A percentile compares a stretch with the other conserved stretches of the same genome.
These are phyloP conservation scores for Epichloe sibirici DNA, from an alignment of 2,329 filamentous ascomycete genomes.

Conservation along the genomic window DNA sequence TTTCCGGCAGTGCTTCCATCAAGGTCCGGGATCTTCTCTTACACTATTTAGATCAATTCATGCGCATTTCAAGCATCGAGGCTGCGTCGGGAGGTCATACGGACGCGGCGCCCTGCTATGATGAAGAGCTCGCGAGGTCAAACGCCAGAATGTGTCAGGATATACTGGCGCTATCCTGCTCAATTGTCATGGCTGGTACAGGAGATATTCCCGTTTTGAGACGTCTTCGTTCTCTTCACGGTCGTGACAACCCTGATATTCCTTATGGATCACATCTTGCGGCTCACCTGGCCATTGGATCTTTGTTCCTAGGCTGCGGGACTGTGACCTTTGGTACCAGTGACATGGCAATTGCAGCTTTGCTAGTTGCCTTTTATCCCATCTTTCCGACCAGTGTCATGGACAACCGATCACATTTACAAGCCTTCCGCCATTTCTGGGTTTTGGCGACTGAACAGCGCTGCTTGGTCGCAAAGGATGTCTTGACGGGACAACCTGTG, in stretches of 20 bases:
- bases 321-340: conserved; percentile 86
- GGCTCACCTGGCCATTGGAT: conserved; percentile 79
- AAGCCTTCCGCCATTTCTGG: conserved; percentile 96
- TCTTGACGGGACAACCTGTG: conserved; percentile 71
- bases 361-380: conserved; percentile 89
- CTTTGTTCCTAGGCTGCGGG: conserved; percentile 83
- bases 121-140: conserved; percentile 69
- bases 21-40: conserved; percentile 71
- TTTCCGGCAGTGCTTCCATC: conserved; percentile 57
- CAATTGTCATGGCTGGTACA: conserved; percentile 91
- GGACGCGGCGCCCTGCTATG: conserved; percentile 46
- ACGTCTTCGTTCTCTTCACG: conserved; percentile 76
- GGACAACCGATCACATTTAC: conserved; percentile 88
- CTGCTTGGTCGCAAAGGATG: conserved; percentile 78
- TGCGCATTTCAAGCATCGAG: conserved; percentile 57
- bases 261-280: conserved; percentile 92
- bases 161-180: conserved; percentile 65
- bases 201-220: conserved; percentile 80
- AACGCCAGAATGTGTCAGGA: conserved; percentile 89
- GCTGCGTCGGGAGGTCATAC: conserved; percentile 16
- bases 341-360: conserved; percentile 70
- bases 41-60: conserved; percentile 75
- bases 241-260: conserved; percentile 69
- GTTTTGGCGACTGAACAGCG: conserved; percentile 82
- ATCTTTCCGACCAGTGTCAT: conserved; percentile 80